Evolutionary conservation across 2,329 filamentous ascomycete species (phyloP).

Genomic region (Fusarium fujikuroi): DNA sequence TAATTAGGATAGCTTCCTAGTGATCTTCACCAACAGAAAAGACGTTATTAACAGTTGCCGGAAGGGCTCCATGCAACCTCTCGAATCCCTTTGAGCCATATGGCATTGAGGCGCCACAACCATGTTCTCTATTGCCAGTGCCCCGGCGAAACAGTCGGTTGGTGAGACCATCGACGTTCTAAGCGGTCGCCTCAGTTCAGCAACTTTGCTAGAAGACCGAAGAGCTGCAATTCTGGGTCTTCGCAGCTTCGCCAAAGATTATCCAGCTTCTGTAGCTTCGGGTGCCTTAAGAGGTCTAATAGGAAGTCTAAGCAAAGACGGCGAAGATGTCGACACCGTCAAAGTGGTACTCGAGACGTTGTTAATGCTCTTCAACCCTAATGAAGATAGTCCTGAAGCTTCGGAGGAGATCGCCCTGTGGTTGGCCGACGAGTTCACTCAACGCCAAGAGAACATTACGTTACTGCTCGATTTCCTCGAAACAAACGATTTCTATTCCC

Average conservation of each 20-base stretch:
- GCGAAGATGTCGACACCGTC: slow-evolving; percentile 94
- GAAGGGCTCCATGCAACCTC: slow-evolving; percentile 27
- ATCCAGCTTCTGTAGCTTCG: slow-evolving; percentile 93
- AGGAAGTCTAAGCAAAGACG: slow-evolving; percentile 84
- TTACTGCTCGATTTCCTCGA: slow-evolving; percentile 90
- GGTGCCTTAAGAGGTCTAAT: slow-evolving; percentile 92
- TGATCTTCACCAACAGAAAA: slow-evolving; percentile 9
- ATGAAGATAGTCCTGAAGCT: slow-evolving; percentile 82
- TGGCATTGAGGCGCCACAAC: slow-evolving; percentile 45
- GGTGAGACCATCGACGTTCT: slow-evolving; percentile 93
- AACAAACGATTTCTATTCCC: slow-evolving; percentile 86
- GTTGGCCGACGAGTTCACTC: slow-evolving; percentile 97
- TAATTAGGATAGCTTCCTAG: slow-evolving; percentile 28
- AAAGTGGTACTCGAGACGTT: slow-evolving; percentile 95
- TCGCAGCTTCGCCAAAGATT: slow-evolving; percentile 95
- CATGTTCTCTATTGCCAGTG: slow-evolving; percentile 74
- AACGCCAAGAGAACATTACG: slow-evolving; percentile 96
- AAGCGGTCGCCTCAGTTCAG: slow-evolving; percentile 86
- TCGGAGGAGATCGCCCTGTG: slow-evolving; percentile 96
- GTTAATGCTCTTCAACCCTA: slow-evolving; percentile 86
- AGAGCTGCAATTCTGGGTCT: slow-evolving; percentile 92
- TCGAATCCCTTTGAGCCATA: slow-evolving; percentile 39
- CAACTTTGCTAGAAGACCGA: slow-evolving; percentile 92
- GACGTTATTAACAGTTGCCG: slow-evolving; percentile 11
- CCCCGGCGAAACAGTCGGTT: slow-evolving; percentile 95